These are phyloP conservation scores for Penicillium sumatraense DNA, from an alignment of 2,329 filamentous ascomycete genomes.

Conservation along the genomic window DNA sequence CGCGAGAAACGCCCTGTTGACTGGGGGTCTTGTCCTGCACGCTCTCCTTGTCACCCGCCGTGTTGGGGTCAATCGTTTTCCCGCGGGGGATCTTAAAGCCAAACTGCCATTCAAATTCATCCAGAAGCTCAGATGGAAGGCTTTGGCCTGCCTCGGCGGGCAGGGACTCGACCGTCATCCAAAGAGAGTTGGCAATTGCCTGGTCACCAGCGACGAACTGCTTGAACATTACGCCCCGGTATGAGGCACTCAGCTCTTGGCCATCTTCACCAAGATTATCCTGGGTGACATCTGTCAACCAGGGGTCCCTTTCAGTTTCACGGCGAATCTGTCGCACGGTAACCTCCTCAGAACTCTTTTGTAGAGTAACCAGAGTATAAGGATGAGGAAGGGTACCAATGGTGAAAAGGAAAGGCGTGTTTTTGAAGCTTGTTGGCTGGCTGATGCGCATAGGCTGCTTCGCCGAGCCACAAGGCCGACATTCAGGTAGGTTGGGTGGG, in stretches of 20 bases:
- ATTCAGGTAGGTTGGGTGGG: conserved; percentile 78
- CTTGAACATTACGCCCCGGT: conserved; percentile 76
- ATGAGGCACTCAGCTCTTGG: conserved; percentile 63
- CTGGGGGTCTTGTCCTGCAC: conserved; percentile 43
- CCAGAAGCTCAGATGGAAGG: conserved; percentile 54
- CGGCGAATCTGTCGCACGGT: conserved; percentile 69
- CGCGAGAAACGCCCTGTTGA: conserved; percentile 43
- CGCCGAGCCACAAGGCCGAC: conserved; percentile 72
- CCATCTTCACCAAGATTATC: conserved; percentile 61
- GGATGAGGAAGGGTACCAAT: conserved; percentile 91
- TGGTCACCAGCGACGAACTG: conserved; percentile 75
- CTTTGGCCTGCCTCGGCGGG: conserved; percentile 54
- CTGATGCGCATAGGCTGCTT: conserved; percentile 65
- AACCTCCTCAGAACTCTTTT: conserved; percentile 62
- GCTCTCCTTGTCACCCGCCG: conserved; percentile 40
- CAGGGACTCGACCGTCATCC: conserved; percentile 74
- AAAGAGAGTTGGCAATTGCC: conserved; percentile 69
- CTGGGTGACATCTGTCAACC: conserved; percentile 74
- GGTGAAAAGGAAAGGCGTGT: conserved; percentile 73
- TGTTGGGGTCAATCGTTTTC: conserved; percentile 44
- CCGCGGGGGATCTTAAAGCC: conserved; percentile 76
- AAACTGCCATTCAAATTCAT: conserved; percentile 86
- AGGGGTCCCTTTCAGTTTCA: conserved; percentile 74
- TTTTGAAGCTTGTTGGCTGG: conserved; percentile 71
- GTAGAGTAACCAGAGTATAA: conserved; percentile 76